Base-by-base conservation (phyloP, 225 moss, liverwort and hornwort species). In the Thuidium tamariscinum region DNA sequence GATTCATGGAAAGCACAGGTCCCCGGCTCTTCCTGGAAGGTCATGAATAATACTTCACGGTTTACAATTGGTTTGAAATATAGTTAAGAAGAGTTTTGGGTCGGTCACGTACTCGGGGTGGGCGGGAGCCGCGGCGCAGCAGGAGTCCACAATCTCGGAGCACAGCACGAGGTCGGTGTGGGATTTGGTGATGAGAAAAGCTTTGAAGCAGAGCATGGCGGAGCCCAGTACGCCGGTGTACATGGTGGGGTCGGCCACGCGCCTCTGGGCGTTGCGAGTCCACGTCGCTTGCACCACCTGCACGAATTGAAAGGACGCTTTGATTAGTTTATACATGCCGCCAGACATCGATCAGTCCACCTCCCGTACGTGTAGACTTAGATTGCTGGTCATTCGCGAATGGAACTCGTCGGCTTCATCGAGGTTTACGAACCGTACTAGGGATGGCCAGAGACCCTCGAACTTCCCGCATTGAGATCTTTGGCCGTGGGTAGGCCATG, bases 201-300 rank as follows among this genome's bases (percentile, higher is more conserved):
- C 87, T 42, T 89, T 93, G 60, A 93, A 91, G 87, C 93, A 93
- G 51, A 89, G 76, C 79, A 90, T 90, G 44, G 93, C 91, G 27
- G 91, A 90, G 80, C 91, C 91, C 25, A 93, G 81, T 27, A 74
- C 89, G 11, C 93, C 93, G 3, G 80, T 89, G 62, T 90, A 90
- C 90, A 91, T 90, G 80, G 87, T 89, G 6, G 91, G 93, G 59
- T 91, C 90, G 18, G 60, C 59, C 66, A 91, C 90, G 49, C 83
- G 71, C 56, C 44, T 80, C 29, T 5, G 11, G 16, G 89, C 91
- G 37, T 90, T 91, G 48, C 83, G 87, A 10, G 12, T 66, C 87
- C 93, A 93, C n/a, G 91, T 93, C 25, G 90, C 90, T 86, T 89
- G 87, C 72, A 92, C 86, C 57, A 92, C 86, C 92, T 92, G 86